These are phyloP conservation scores for Mallotus japonicus DNA, from an alignment of 441 rosid genomes.

Conservation along the genomic window DNA sequence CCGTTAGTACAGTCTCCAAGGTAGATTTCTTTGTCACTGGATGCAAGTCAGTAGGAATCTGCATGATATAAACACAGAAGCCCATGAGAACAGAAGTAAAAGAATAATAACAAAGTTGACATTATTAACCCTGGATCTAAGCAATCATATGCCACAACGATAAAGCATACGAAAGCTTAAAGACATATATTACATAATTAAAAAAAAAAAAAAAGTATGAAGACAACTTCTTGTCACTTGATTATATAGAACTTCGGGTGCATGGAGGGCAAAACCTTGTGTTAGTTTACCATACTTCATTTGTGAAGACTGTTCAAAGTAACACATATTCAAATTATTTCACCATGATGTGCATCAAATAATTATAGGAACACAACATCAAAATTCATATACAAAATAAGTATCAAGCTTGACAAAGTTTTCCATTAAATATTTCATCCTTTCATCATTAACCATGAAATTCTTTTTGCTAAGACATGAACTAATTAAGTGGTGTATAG, in stretches of 20 bases:
- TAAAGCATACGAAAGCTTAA: background rate
- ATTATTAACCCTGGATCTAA: conserved; percentile 3
- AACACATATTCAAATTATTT: background rate
- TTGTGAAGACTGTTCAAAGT: conserved; percentile 1
- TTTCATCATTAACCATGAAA: background rate
- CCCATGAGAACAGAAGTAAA: conserved; percentile 6
- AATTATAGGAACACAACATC: background rate
- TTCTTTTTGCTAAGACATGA: background rate
- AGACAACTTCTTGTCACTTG: background rate
- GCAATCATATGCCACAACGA: background rate
- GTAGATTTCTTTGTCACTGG: conserved; percentile 91
- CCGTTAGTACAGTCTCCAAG: conserved; percentile 97
- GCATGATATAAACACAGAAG: conserved; percentile 31
- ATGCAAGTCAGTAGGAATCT: conserved; percentile 96
- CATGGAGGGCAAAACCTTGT: background rate
- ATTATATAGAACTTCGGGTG: background rate
- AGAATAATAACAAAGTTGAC: conserved; percentile 6
- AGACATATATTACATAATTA: background rate
- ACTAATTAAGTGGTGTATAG: background rate
- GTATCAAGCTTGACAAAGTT: background rate
- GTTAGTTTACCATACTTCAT: background rate
- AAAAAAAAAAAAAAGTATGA: background rate
- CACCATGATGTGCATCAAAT: background rate
- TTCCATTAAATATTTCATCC: background rate
- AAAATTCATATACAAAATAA: background rate